Evolutionary conservation across 2,329 filamentous ascomycete species (phyloP), one percentile per base, ranked within the genome.

Genomic region (Trichoderma semiorbis): DNA sequence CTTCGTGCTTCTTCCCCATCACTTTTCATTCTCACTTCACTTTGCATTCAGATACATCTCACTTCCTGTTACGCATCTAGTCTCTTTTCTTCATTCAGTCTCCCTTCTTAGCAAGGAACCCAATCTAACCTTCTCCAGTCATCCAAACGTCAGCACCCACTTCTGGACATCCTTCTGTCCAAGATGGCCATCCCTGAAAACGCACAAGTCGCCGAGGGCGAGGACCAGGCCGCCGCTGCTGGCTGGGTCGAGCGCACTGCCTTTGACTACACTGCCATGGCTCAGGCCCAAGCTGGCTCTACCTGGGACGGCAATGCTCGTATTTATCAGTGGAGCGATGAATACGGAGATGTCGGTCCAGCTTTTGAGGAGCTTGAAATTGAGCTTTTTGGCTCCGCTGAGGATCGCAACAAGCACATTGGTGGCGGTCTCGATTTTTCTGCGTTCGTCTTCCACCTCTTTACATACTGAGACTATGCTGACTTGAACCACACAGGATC

Each of bases 261-360:
- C 0, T 84, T 86, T 75, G 83, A 89, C 75, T 90, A 90, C 77
- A 77, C 79, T 16, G 74, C 79, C 5, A 43, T 78, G 57, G 39
- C 72, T 1, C 53, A 73, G 5, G 71, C 65, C 4, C 72, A 76
- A 6, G 68, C 60, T 5, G 50, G 64, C 7, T 76, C 77, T 12
- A 76, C 79, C 3, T 89, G 85, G 82, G 87, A 85, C 16, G 80
- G 84, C 47, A 87, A 88, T 69, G 91, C 89, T n/a, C 82, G 79
- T 0, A 85, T 92, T 57, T 98, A 98, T 76, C 89, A 95, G 77
- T 98, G 93, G 92, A 86, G 90, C 21, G 94, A 94, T 12, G 93
- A 97, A 3, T 93, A 87, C 75, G 96, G 95, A 2, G 95, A 98
- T 53, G 85, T 99, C 69, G 95, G 92, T 7, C 94, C 94, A 0